These are phyloP conservation scores for Fomitopsis schrenkii DNA, from an alignment of 1,284 basidiomycete genomes.

Conservation along the genomic window DNA sequence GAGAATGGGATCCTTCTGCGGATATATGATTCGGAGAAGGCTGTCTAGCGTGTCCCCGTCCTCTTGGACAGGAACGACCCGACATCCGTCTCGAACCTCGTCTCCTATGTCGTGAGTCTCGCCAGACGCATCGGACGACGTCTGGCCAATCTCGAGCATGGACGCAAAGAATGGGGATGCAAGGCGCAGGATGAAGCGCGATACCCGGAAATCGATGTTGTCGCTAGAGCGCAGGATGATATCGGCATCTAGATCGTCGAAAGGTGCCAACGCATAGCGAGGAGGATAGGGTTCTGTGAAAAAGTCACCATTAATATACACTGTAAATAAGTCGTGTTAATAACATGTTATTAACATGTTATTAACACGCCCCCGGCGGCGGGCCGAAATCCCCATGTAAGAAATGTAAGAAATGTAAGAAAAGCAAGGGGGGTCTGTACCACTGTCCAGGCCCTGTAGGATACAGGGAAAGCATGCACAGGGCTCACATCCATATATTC, in stretches of 20 bases:
- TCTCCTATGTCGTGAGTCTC: neutral
- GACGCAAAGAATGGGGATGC: constrained; percentile 9
- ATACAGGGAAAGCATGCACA: too few relatives aligned
- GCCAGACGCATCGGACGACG: neutral
- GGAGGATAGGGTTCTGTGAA: too few relatives aligned
- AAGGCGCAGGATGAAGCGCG: constrained; percentile 7
- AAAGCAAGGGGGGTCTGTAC: too few relatives aligned
- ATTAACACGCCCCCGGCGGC: too few relatives aligned
- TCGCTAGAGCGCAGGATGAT: constrained; percentile 5
- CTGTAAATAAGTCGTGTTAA: too few relatives aligned
- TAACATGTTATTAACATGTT: too few relatives aligned
- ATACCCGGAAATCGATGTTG: constrained; percentile 9
- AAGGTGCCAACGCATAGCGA: neutral
- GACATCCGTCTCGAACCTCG: neutral
- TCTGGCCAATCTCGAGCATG: constrained; percentile 9
- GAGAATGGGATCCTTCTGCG: neutral
- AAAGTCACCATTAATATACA: too few relatives aligned
- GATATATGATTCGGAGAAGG: constrained; percentile 15
- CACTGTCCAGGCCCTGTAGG: too few relatives aligned
- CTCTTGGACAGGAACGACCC: constrained; percentile 8
- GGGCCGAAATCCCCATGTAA: too few relatives aligned
- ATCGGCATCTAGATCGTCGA: constrained; percentile 18
- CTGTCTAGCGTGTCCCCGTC: constrained; percentile 12
- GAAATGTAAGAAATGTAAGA: too few relatives aligned
- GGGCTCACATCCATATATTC: too few relatives aligned